Evolutionary conservation across 1,139 yeast genomes (phyloP).

Genomic region (Pichia sp.): DNA sequence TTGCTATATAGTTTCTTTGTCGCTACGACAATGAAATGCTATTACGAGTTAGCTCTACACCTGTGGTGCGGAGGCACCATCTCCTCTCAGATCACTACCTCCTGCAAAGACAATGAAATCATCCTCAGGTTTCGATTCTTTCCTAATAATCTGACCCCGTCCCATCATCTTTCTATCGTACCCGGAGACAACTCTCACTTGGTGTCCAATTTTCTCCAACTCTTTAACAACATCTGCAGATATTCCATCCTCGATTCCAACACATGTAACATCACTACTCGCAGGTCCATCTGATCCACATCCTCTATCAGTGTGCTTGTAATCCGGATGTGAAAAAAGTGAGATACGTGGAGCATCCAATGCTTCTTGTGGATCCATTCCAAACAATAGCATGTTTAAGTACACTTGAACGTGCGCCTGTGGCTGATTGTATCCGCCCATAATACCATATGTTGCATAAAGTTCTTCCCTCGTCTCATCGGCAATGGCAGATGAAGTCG

Average conservation of each 20-base stretch:
- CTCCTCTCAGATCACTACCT: conserved; percentile 76
- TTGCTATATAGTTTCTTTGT: too few species aligned
- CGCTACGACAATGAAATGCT: too few species aligned
- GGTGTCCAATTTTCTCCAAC: conserved; percentile 52
- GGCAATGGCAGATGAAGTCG: conserved; percentile 19
- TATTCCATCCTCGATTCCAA: conserved; percentile 64
- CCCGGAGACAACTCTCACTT: conserved; percentile 40
- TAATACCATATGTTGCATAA: conserved; percentile 71
- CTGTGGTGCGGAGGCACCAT: conserved; percentile 64
- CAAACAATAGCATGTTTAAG: conserved; percentile 56
- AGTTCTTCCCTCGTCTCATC: conserved; percentile 36
- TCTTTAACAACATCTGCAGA: conserved; percentile 34
- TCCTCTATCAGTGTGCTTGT: conserved; percentile 41
- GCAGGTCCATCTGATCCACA: conserved; percentile 65
- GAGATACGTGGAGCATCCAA: conserved; percentile 73
- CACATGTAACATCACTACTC: conserved; percentile 49
- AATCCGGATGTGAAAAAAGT: conserved; percentile 43
- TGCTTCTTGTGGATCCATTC: conserved; percentile 66
- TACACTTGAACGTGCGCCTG: conserved; percentile 80
- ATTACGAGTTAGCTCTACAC: conserved; percentile 1
- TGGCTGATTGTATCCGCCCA: conserved; percentile 89
- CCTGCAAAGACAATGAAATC: conserved; percentile 47
- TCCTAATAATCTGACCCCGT: conserved; percentile 67
- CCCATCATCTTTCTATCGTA: conserved; percentile 46
- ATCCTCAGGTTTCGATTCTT: conserved; percentile 26